These are phyloP conservation scores for Kurtzmaniella fragi DNA, from an alignment of 805 yeast genomes.

Conservation along the genomic window DNA sequence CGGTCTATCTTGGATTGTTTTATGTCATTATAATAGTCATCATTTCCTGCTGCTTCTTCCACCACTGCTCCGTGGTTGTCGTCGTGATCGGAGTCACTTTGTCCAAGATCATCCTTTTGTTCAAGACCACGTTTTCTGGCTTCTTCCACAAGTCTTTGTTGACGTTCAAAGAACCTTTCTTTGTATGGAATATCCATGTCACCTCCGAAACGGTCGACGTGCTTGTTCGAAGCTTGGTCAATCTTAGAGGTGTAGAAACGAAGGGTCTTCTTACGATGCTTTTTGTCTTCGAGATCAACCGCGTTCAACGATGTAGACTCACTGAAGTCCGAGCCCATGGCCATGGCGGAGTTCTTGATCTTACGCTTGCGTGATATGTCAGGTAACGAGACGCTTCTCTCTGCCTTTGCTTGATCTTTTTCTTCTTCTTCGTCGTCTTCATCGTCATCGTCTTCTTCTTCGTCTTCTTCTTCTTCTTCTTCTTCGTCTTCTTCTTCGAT, in stretches of 20 bases:
- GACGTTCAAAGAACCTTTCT: constrained; percentile 87
- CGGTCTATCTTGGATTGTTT: constrained; percentile 43
- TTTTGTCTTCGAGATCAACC: constrained; percentile 83
- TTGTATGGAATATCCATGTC: constrained; percentile 89
- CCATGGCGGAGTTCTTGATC: constrained; percentile 30
- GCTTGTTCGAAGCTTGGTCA: constrained; percentile 73
- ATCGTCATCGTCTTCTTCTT: constrained; percentile 9
- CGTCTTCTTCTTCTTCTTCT: constrained; percentile 12
- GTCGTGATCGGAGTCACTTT: constrained; percentile 39
- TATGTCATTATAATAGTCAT: constrained; percentile 55
- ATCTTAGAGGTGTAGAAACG: constrained; percentile 96
- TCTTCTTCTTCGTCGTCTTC: constrained; percentile 14
- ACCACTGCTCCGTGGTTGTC: constrained; percentile 42
- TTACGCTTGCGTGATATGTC: constrained; percentile 51
- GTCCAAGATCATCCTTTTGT: constrained; percentile 46
- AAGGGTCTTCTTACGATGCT: constrained; percentile 69
- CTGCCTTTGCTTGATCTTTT: constrained; percentile 13
- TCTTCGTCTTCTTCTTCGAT: constrained; percentile 17
- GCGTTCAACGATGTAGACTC: constrained; percentile 67
- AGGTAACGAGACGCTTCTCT: constrained; percentile 36
- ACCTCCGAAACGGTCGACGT: constrained; percentile 49
- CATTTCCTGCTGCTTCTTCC: constrained; percentile 22
- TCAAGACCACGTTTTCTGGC: constrained; percentile 76
- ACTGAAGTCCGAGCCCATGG: constrained; percentile 46
- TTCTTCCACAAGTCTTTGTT: constrained; percentile 79